Percentiles rank a stretch among this genome's conserved stretches.
Conservation (phyloP, 2,329 filamentous ascomycete genomes). For the Cordyceps cateniannulata region DNA sequence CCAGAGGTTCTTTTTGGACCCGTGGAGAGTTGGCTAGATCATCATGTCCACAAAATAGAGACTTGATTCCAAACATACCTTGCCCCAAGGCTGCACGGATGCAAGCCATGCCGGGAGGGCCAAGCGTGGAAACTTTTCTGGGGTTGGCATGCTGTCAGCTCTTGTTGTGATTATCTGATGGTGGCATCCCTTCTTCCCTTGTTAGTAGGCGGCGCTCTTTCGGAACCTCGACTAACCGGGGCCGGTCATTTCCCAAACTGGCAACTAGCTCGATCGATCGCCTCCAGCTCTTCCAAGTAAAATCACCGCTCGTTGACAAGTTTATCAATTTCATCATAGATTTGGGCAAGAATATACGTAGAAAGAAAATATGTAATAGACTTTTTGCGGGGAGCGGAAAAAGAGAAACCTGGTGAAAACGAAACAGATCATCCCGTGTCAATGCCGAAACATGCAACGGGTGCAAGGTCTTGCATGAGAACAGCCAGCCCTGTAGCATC, state of each 20-base stretch:
- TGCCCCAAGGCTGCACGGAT: neutral
- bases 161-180: neutral
- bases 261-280: neutral
- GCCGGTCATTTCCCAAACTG: neutral
- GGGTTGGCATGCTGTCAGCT: neutral
- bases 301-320: neutral
- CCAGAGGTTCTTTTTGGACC: neutral
- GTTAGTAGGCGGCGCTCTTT: neutral
- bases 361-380: too few species aligned
- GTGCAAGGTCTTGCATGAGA: too few species aligned
- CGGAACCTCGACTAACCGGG: neutral
- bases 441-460: too few species aligned
- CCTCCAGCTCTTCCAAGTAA: neutral
- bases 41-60: neutral
- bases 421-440: too few species aligned
- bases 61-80: constrained; percentile 5
- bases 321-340: too few species aligned
- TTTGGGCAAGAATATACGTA: too few species aligned
- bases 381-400: too few species aligned
- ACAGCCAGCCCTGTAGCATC: too few species aligned
- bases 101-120: neutral
- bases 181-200: neutral
- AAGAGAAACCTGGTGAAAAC: too few species aligned
- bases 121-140: neutral
- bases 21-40: neutral